These are phyloP conservation scores for Backusella liffmaniae DNA, from an alignment of 192 early-diverging fungal species.

Conservation along the genomic window DNA sequence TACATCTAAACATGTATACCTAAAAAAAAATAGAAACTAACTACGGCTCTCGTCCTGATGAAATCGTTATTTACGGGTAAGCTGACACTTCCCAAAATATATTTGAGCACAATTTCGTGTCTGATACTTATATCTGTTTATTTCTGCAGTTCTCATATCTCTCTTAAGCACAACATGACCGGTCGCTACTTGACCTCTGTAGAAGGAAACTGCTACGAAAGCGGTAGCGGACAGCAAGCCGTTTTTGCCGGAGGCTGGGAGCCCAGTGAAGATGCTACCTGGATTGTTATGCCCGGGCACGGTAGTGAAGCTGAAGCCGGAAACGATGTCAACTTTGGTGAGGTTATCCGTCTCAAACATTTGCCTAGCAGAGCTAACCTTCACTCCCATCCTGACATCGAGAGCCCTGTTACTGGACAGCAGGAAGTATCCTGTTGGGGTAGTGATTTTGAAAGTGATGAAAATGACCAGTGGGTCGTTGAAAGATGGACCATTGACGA, in stretches of 20 bases:
- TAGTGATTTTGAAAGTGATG: conserved; percentile 44
- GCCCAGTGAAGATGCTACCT: conserved; percentile 39
- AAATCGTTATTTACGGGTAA: conserved; percentile 8
- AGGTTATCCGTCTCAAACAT: conserved; percentile 52
- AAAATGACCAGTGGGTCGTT: conserved; percentile 59
- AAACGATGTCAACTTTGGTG: conserved; percentile 43
- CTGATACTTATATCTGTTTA: neutral
- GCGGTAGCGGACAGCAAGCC: conserved; percentile 55
- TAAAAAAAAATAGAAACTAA: neutral
- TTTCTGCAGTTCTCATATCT: conserved; percentile 31
- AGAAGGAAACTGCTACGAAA: conserved; percentile 36
- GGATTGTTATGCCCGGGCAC: conserved; percentile 55
- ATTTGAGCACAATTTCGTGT: neutral
- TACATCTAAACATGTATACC: neutral
- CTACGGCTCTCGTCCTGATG: neutral
- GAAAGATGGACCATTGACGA: conserved; percentile 37
- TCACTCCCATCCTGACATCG: conserved; percentile 54
- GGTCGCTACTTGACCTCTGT: conserved; percentile 52
- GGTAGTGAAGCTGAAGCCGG: conserved; percentile 38
- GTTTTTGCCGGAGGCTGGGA: conserved; percentile 50
- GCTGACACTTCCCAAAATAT: neutral
- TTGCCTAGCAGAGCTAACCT: conserved; percentile 47
- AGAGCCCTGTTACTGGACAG: conserved; percentile 46
- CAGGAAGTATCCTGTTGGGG: conserved; percentile 58
- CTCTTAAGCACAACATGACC: conserved; percentile 57